Evolutionary conservation across 345 rosid genomes (phyloP), one percentile per base, ranked within the genome.

Genomic region (Pugionium dolabratum): DNA sequence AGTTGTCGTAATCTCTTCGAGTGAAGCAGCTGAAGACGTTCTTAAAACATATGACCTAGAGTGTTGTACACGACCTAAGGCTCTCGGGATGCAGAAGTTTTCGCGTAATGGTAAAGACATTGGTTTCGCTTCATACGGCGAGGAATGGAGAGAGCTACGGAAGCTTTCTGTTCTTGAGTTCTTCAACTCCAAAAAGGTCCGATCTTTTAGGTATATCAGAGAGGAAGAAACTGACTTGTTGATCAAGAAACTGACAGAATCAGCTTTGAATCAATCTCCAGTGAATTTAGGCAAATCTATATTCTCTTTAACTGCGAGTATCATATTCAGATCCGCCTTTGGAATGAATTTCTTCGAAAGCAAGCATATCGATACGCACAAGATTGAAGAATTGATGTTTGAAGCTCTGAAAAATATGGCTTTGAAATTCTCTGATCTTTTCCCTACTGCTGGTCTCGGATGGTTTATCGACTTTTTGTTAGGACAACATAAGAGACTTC

Each of bases 21-120:
- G 34, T 33, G 34, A 74, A 47, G 68, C 66, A 7, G 78, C 78
- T 34, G 64, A 74, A 69, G 78, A 74, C 33, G 69, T 69, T 44
- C 65, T 74, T 41, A 74, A 75, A 69, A 67, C 75, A 3, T 69
- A 79, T 9, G 85, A 85, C 48, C 72, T 75, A 27, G 59, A 59
- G 1, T 74, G 79, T 64, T 83, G 82, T 27, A 71, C 67, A 58
- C 78, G 82, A 54, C 82, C 85, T 32, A 6, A 46, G 26, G 40
- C 76, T 54, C 5, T 34, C 4, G 79, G 75, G 36, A 66, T 45
- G 7, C 52, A 43, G 33, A 76, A 37, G 28, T 8, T 85, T 10
- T 63, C 87, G 39, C 83, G 80, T 69, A 73, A 73, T 27, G 53
- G 70, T 74, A 7, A 67, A 2, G 86, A 78, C 71, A n/a, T 85